A percentile compares a stretch with the other conserved stretches of the same genome.
phyloP scores from a whole-genome alignment of 768 basidiomycete genomes.

The Naganishia onofrii region DNA sequence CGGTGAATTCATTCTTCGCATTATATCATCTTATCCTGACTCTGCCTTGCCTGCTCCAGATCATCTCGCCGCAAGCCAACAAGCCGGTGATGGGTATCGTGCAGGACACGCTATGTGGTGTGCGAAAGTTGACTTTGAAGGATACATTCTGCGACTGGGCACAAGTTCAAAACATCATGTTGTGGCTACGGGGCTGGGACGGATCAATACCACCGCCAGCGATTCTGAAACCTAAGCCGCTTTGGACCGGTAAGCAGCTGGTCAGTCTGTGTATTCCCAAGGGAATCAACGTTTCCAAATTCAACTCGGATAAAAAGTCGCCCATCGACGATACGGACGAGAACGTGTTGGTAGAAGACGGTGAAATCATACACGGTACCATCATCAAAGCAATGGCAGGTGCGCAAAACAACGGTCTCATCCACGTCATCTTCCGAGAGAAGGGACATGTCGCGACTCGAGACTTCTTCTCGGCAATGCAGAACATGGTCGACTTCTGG shows the following conservation, averaged over 20 bases:
- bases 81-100: constrained; percentile 99
- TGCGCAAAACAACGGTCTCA: constrained; percentile 79
- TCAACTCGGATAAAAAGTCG: constrained; percentile 65
- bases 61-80: constrained; percentile 98
- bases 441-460: constrained; percentile 90
- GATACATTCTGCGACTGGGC: constrained; percentile 95
- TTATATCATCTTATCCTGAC: not conserved
- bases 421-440: constrained; percentile 96
- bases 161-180: constrained; percentile 91
- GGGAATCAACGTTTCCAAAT: constrained; percentile 72
- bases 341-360: constrained; percentile 93
- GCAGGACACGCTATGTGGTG: constrained; percentile 95
- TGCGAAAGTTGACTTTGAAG: constrained; percentile 93
- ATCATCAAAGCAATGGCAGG: constrained; percentile 99
- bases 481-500: constrained; percentile 97
- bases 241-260: constrained; percentile 98
- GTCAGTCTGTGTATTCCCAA: constrained; percentile 86
- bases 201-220: constrained; percentile 86
- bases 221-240: constrained; percentile 90
- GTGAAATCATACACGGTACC: constrained; percentile 89
- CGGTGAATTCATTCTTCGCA: not conserved
- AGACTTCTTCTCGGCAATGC: constrained; percentile 85
- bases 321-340: constrained; percentile 85
- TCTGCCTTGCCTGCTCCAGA: constrained; percentile 57
- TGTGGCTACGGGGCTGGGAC: constrained; percentile 99